Conservation (phyloP, 1,139 yeast species). For the Diutina rugosa region DNA sequence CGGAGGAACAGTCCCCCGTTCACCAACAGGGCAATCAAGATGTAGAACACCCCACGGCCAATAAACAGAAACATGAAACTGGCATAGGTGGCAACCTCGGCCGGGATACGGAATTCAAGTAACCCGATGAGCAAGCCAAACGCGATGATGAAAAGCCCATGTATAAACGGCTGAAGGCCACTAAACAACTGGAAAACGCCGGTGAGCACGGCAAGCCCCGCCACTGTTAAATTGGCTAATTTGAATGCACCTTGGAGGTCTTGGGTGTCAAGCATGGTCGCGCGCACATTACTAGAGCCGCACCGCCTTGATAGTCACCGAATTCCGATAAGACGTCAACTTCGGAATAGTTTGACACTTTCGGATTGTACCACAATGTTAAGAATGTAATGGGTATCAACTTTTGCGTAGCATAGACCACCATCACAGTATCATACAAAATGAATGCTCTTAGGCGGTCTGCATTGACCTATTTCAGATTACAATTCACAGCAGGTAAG, state of each 20-base stretch:
- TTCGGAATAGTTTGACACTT: no score
- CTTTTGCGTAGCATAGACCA: no score
- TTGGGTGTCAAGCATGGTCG: conserved; percentile 9
- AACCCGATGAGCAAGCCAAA: conserved; percentile 44
- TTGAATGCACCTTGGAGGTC: conserved; percentile 44
- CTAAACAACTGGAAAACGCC: conserved; percentile 50
- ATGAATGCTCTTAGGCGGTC: no score
- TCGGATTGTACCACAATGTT: no score
- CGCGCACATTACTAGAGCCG: background rate
- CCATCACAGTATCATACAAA: no score
- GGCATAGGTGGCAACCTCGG: conserved; percentile 57
- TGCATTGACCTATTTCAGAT: no score
- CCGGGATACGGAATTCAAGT: conserved; percentile 55
- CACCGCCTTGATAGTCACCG: background rate
- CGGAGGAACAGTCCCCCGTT: conserved; percentile 47
- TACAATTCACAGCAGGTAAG: no score
- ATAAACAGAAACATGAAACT: conserved; percentile 74
- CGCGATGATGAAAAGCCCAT: conserved; percentile 41
- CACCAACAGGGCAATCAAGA: conserved; percentile 52
- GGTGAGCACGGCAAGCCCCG: conserved; percentile 39
- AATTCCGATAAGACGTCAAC: no score
- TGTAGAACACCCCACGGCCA: conserved; percentile 71
- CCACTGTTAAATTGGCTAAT: conserved; percentile 51
- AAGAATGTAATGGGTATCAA: no score
- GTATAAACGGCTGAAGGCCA: conserved; percentile 42